Base-by-base conservation (phyloP, 164 flowering plant genomes). In the Protea cynaroides region DNA sequence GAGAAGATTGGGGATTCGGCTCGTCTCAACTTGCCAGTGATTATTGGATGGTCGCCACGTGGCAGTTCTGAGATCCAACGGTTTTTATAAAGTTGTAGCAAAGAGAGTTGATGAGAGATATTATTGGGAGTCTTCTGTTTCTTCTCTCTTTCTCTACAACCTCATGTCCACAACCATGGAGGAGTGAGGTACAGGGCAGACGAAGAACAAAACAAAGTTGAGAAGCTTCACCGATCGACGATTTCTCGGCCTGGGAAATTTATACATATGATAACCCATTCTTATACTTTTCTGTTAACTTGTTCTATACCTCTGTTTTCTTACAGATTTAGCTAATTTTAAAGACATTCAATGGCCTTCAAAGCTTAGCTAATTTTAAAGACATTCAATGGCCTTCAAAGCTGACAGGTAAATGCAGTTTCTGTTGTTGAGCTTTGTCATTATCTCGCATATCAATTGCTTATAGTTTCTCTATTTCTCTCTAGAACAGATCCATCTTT, bases 291-390 rank as follows among this genome's bases (percentile, higher is more conserved):
- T 83, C 70, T 88, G 92, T 74, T 79, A 86, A 71, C 76, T 86
- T 65, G 43, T 86, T 63, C 90, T 88, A 59, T 88, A 80, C 57
- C 84, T 88, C 75, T 73, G 66, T n/a, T n/a, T 63, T 88, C 95
- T 51, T 83, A 84, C 73, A n/a, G 69, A 67, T n/a, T n/a, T n/a
- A n/a, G n/a, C n/a, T n/a, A n/a, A n/a, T n/a, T n/a, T n/a, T n/a
- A n/a, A n/a, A n/a, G n/a, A n/a, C n/a, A n/a, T n/a, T n/a, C n/a
- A n/a, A n/a, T n/a, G n/a, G n/a, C n/a, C n/a, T n/a, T n/a, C n/a
- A n/a, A n/a, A n/a, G n/a, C n/a, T n/a, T n/a, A 69, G 75, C 68
- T 66, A 68, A 80, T 38, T 72, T 85, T 25, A 68, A 59, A 10
- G 82, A 80, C 15, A 77, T 79, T 65, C 69, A 63, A 44, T 59